Conservation (phyloP, 371 early-diverging fungal species). For the Entomophthora muscae region DNA sequence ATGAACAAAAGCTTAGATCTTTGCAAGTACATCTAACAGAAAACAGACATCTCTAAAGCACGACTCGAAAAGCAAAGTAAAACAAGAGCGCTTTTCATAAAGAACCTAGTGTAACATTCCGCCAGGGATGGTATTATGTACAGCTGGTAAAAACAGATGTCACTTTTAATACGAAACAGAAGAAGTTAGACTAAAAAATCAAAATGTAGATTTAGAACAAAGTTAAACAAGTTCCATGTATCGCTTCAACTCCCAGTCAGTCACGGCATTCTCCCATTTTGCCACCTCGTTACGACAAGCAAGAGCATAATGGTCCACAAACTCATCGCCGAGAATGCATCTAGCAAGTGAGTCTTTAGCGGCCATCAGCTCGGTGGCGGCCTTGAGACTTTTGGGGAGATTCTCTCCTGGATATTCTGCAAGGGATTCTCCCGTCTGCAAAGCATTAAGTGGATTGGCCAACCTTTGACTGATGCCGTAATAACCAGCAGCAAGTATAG, state of each 20-base stretch:
- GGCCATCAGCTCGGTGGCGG: slow-evolving; percentile 44
- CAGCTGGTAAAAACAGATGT: too few relatives aligned
- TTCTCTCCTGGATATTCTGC: slow-evolving; percentile 16
- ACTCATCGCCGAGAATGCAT: slow-evolving; percentile 51
- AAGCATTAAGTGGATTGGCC: slow-evolving; percentile 22
- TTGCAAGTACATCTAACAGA: too few relatives aligned
- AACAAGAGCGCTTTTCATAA: too few relatives aligned
- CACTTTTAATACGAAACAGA: too few relatives aligned
- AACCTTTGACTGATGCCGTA: slow-evolving; percentile 52
- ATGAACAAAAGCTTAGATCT: too few relatives aligned
- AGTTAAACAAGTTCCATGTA: slow-evolving; percentile 52
- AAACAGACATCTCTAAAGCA: too few relatives aligned
- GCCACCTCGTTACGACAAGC: slow-evolving; percentile 57
- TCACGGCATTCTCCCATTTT: slow-evolving; percentile 52
- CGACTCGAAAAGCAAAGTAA: too few relatives aligned
- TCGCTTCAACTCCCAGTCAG: slow-evolving; percentile 54
- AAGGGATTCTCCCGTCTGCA: slow-evolving; percentile 8
- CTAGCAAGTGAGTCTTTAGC: slow-evolving; percentile 47
- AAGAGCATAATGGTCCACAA: slow-evolving; percentile 57
- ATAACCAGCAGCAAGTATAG: slow-evolving; percentile 56
- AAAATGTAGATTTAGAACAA: too few relatives aligned
- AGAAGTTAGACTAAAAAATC: too few relatives aligned
- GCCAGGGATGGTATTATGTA: too few relatives aligned
- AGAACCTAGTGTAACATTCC: too few relatives aligned
- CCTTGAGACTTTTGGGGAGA: slow-evolving; percentile 43